Evolutionary conservation across 305 asterid genomes (phyloP), one percentile per base, ranked within the genome.

Genomic region (Withania somnifera): DNA sequence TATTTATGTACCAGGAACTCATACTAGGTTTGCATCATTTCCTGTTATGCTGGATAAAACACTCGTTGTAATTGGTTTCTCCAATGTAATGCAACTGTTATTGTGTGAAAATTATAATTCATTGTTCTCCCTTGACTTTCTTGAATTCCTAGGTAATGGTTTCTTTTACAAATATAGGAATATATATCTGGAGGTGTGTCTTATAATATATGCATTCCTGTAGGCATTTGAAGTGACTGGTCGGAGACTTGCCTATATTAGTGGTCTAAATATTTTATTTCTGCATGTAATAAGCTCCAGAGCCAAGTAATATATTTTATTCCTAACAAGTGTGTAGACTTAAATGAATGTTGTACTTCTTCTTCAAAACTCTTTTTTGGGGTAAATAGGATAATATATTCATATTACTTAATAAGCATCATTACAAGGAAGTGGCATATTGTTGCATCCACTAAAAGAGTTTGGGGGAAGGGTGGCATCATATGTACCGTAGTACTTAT

Each of bases 221-320:
- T 77, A 95, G 99, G 97, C 99, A 78, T 95, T 94, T 77, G 98
- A 97, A 52, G 94, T 95, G 99, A 95, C 99, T 71, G 99, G 99
- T 63, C 94, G 99, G 99, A 93, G 99, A 83, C 99, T 95, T 17
- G 90, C 89, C 40, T 89, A 87, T 86, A 78, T 87, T 84, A 98
- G 98, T 76, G 99, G 99, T 81, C 99, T 34, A 93, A 93, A 83
- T 98, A 93, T 89, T 94, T 95, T 64, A 90, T 95, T 78, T 84
- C 97, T 56, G 99, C 99, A 10, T 94, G 99, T 81, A 90, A 89
- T 76, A 95, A 95, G 90, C 90, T 95, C 89, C 99, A 95, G 86
- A 95, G 99, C 86, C 98, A 94, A 97, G 99, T 94, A n/a, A 8
- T 26, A 42, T 82, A 22, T 50, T 56, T 45, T 51, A 7, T 32